Conservation (phyloP, 495 filamentous ascomycete species). For the Pseudomonodictys pantanalensis region DNA sequence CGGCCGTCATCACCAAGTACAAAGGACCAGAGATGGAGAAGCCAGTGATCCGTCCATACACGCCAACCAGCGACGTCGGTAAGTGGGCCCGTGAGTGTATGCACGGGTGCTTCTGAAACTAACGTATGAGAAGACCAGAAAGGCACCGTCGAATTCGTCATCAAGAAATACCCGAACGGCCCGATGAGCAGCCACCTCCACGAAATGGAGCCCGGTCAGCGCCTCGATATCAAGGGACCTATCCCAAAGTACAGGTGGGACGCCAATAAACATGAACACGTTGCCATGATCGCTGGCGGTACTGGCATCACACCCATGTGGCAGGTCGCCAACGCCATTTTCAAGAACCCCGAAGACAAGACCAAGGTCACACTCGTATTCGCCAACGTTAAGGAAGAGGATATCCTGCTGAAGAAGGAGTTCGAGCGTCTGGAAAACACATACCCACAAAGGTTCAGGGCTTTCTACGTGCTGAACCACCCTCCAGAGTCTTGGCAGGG, state of each 20-base stretch:
- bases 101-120: neutral
- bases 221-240: constrained; percentile 87
- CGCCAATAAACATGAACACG: constrained; percentile 91
- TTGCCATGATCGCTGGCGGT: constrained; percentile 88
- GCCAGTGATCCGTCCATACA: constrained; percentile 85
- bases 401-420: constrained; percentile 85
- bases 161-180: constrained; percentile 87
- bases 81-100: constrained; percentile 35
- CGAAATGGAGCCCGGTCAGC: constrained; percentile 72
- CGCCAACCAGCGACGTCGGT: constrained; percentile 84
- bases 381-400: constrained; percentile 79
- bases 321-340: constrained; percentile 82
- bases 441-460: constrained; percentile 87
- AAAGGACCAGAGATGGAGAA: constrained; percentile 75
- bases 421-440: constrained; percentile 80
- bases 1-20: constrained; percentile 83
- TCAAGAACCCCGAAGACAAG: constrained; percentile 92
- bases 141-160: constrained; percentile 81
- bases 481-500: constrained; percentile 78
- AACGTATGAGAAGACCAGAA: constrained; percentile 50
- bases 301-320: constrained; percentile 95
- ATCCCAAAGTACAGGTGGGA: constrained; percentile 91
- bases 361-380: constrained; percentile 95
- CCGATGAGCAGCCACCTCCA: constrained; percentile 90
- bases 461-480: constrained; percentile 85